These are phyloP conservation scores for Neonectria hederae DNA, from an alignment of 2,329 filamentous ascomycete genomes.

Conservation along the genomic window DNA sequence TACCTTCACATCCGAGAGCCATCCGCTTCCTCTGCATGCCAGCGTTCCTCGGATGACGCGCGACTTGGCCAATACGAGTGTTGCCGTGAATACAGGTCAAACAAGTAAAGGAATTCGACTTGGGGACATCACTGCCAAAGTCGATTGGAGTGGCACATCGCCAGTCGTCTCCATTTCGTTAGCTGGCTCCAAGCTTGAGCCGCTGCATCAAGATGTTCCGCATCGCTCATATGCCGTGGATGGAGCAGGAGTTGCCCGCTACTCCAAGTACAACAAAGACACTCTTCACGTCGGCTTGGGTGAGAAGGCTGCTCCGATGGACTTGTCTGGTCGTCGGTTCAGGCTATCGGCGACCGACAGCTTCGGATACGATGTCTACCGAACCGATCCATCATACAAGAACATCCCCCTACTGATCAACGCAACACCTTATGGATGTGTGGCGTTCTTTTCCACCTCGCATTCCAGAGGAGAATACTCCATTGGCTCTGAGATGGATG, in stretches of 20 bases:
- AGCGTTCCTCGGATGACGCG: slow-evolving; percentile 59
- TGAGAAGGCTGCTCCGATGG: slow-evolving; percentile 78
- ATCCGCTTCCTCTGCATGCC: slow-evolving; percentile 72
- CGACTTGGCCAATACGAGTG: slow-evolving; percentile 45
- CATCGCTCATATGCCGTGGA: slow-evolving; percentile 73
- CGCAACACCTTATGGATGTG: slow-evolving; percentile 68
- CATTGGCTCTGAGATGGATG: slow-evolving; percentile 77
- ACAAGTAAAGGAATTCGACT: slow-evolving; percentile 56
- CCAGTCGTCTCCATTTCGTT: slow-evolving; percentile 67
- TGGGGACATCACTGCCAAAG: slow-evolving; percentile 59
- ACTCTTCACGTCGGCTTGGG: slow-evolving; percentile 76
- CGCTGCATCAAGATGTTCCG: slow-evolving; percentile 70
- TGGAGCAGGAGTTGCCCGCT: slow-evolving; percentile 69
- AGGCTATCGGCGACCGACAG: slow-evolving; percentile 74
- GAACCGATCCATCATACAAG: slow-evolving; percentile 79
- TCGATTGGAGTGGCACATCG: slow-evolving; percentile 65
- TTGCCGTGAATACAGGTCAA: slow-evolving; percentile 43
- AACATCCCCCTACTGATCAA: slow-evolving; percentile 79
- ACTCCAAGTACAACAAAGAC: slow-evolving; percentile 68
- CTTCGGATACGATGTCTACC: slow-evolving; percentile 77
- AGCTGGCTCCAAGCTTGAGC: slow-evolving; percentile 54
- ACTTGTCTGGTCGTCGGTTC: slow-evolving; percentile 73
- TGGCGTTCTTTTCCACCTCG: slow-evolving; percentile 74
- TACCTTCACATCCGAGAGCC: slow-evolving; percentile 69
- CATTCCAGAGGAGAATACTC: slow-evolving; percentile 72